Evolutionary conservation across 2,329 filamentous ascomycete species (phyloP).

Genomic region (Ophiostoma triangulosporum): DNA sequence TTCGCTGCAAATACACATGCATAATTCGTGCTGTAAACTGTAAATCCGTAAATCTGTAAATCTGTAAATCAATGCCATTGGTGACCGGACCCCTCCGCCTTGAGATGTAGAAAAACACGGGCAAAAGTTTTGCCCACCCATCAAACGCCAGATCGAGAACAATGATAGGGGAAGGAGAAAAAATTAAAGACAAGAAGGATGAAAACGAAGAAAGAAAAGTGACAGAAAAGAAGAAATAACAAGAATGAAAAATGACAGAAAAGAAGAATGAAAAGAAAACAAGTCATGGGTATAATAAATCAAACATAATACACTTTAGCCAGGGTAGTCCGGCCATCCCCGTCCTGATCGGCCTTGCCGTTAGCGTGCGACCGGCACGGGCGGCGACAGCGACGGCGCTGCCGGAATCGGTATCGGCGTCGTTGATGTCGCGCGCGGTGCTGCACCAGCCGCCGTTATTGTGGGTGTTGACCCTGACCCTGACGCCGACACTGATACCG

Average conservation of each 20-base stretch:
- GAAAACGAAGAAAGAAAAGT: not conserved
- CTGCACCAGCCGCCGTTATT: not conserved
- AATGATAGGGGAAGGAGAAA: not conserved
- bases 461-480: not conserved
- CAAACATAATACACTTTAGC: too few species aligned
- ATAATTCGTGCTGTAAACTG: too few species aligned
- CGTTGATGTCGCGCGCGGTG: slow-evolving; percentile 5
- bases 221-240: not conserved
- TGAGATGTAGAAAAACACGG: too few species aligned
- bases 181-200: not conserved
- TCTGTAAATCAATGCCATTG: too few species aligned
- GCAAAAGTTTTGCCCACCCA: too few species aligned
- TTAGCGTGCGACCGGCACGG: not conserved
- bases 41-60: too few species aligned
- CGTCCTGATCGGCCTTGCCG: too few species aligned
- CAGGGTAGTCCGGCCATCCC: too few species aligned
- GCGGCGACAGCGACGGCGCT: slow-evolving; percentile 1
- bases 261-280: not conserved
- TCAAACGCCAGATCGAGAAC: too few species aligned
- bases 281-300: not conserved
- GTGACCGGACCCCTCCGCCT: too few species aligned
- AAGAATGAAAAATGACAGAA: not conserved
- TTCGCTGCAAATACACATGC: too few species aligned
- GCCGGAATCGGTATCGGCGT: slow-evolving; percentile 8
- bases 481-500: not conserved